Base-by-base conservation (phyloP, 257 asterid genomes). In the Salvia splendens region DNA sequence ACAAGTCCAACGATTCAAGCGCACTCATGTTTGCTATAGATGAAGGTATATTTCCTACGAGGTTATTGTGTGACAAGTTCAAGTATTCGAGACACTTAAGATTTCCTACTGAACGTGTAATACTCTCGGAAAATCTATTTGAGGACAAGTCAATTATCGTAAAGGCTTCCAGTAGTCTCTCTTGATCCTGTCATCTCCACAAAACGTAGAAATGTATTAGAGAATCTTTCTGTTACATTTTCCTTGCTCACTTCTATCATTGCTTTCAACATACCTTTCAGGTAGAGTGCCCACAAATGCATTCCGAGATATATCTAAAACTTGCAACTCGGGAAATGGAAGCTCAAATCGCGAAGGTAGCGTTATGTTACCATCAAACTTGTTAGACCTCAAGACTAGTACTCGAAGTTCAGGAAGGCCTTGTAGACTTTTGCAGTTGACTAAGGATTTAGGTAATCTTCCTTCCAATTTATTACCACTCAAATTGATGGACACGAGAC, bases 281-380 rank as follows among this genome's bases (percentile, higher is more conserved):
- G 84, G 77, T 4, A 80, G 47, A 36, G 65, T n/a, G 15, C 81
- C 81, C 11, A 61, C 69, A 12, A 78, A 40, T 5, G 35, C 56
- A 61, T 77, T 83, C 3, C 8, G 1, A 72, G 77, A 62, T 3
- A 38, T 38, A 6, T 8, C 20, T 17, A 17, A 17, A 17, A 17
- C 20, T 17, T 17, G 20, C 20, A 17, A 17, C 0, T 17, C 20
- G 1, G 0, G 20, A 17, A 17, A 17, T 17, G 20, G 20, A 17
- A 17, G 20, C 1, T 17, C 20, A 17, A 1, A 1, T 17, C 20
- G 1, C 1, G 20, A 17, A 17, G 20, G 20, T 17, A 17, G 20
- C 1, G 20, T 0, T 17, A 17, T 17, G 20, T 17, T 17, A 17
- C 20, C 20, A 17, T 17, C 20, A 17, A 17, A 17, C 20, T 17